phyloP scores from a whole-genome alignment of 768 basidiomycete species.

The Gloeostereum incarnatum region DNA sequence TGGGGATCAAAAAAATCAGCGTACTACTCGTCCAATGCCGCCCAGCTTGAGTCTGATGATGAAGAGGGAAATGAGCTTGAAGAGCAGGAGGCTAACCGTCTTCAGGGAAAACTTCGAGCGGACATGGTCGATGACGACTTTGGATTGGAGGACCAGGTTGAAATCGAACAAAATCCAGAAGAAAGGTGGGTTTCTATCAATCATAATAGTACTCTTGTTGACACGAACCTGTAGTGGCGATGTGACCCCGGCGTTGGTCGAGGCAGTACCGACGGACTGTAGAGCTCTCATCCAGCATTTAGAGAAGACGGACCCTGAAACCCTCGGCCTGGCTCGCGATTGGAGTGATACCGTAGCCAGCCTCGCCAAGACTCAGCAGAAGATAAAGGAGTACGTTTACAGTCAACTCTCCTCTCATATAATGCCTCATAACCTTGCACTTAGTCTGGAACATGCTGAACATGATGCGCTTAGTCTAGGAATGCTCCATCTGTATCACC shows the following conservation, averaged over 20 bases:
- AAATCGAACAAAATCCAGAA: conserved; percentile 21
- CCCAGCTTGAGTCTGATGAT: conserved; percentile 71
- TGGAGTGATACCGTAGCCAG: conserved; percentile 64
- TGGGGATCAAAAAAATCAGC: conserved; percentile 78
- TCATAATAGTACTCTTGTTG: too few species aligned
- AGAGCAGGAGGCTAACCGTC: conserved; percentile 74
- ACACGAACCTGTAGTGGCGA: too few species aligned
- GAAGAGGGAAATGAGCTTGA: conserved; percentile 87
- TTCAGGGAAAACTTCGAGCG: conserved; percentile 71
- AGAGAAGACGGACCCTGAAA: conserved; percentile 69
- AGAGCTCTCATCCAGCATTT: conserved; percentile 53
- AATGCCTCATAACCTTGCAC: not conserved
- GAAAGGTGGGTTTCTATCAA: conserved; percentile 20
- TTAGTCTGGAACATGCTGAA: conserved; percentile 36
- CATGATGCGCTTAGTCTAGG: conserved; percentile 51
- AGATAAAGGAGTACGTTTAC: conserved; percentile 41
- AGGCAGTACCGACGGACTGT: conserved; percentile 44
- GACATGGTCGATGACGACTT: conserved; percentile 74
- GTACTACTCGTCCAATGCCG: conserved; percentile 86
- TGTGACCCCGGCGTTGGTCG: too few species aligned
- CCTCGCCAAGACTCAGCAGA: conserved; percentile 41
- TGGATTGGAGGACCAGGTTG: conserved; percentile 59
- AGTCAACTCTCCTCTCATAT: conserved; percentile 2
- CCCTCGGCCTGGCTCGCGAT: conserved; percentile 73
- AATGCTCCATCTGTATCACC: conserved; percentile 81